A percentile compares a stretch with the other conserved stretches of the same genome.
These are phyloP conservation scores for Fraxinus platypoda DNA, from an alignment of 305 asterid genomes.

Conservation along the genomic window DNA sequence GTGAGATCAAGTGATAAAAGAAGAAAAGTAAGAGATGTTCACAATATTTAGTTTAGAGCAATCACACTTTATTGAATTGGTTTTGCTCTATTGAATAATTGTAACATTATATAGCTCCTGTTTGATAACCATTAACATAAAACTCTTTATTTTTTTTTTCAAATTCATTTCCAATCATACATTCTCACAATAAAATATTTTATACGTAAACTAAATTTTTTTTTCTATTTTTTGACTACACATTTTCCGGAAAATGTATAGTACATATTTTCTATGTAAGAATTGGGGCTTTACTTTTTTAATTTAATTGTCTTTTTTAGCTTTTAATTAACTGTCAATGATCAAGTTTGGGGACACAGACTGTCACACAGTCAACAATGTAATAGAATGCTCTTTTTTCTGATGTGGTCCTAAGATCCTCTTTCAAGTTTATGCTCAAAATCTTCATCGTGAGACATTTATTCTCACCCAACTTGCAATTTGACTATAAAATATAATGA, in stretches of 20 bases:
- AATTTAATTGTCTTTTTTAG: background rate
- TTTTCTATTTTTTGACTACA: too few relatives aligned
- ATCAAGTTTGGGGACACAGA: background rate
- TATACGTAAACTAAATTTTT: too few relatives aligned
- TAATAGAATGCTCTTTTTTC: conserved; percentile 10
- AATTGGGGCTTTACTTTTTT: background rate
- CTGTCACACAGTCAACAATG: background rate
- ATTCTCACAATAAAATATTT: too few relatives aligned
- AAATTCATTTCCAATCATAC: too few relatives aligned
- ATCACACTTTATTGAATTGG: background rate
- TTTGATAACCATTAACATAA: too few relatives aligned
- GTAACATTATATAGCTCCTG: background rate
- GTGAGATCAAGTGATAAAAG: background rate
- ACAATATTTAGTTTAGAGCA: background rate
- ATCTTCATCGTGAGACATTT: conserved; percentile 25
- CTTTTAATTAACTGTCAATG: background rate
- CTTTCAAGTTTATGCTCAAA: conserved; percentile 20
- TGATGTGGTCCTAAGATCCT: conserved; percentile 37
- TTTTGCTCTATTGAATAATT: too few relatives aligned
- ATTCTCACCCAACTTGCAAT: conserved; percentile 48
- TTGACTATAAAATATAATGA: conserved; percentile 26
- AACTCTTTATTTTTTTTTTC: too few relatives aligned
- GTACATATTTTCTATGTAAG: background rate
- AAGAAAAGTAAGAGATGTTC: background rate
- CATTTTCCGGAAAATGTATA: too few relatives aligned